Evolutionary conservation across 257 asterid species (phyloP).

Genomic region (Solanum ossicruentum): DNA sequence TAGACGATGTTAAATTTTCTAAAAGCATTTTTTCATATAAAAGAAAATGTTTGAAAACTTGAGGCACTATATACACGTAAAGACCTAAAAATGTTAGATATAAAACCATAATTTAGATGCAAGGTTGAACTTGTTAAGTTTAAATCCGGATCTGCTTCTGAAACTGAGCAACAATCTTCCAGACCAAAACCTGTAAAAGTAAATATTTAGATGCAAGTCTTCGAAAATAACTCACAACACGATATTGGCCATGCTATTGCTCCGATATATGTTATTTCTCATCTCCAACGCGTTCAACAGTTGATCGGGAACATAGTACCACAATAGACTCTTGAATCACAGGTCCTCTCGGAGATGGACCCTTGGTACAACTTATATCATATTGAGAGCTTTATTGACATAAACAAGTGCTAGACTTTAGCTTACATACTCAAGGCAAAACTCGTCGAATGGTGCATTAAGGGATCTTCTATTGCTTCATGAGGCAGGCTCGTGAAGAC

Average conservation of each 20-base stretch:
- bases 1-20: too few relatives aligned
- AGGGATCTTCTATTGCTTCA: conserved; percentile 7
- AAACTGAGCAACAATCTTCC: not conserved
- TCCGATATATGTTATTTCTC: not conserved
- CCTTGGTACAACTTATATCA: conserved; percentile 21
- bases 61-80: not conserved
- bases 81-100: not conserved
- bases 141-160: not conserved
- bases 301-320: not conserved
- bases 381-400: conserved; percentile 3
- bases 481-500: conserved; percentile 22
- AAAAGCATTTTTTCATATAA: too few relatives aligned
- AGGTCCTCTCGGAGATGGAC: not conserved
- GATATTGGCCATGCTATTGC: not conserved
- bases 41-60: too few relatives aligned
- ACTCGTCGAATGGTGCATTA: not conserved
- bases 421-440: not conserved
- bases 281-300: not conserved
- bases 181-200: not conserved
- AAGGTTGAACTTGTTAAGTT: not conserved
- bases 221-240: not conserved
- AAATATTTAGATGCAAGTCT: not conserved
- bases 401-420: conserved; percentile 3
- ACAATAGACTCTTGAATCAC: not conserved
- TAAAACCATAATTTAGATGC: not conserved